Base-by-base conservation (phyloP, 2,329 filamentous ascomycete genomes). In the Fusarium humuli region DNA sequence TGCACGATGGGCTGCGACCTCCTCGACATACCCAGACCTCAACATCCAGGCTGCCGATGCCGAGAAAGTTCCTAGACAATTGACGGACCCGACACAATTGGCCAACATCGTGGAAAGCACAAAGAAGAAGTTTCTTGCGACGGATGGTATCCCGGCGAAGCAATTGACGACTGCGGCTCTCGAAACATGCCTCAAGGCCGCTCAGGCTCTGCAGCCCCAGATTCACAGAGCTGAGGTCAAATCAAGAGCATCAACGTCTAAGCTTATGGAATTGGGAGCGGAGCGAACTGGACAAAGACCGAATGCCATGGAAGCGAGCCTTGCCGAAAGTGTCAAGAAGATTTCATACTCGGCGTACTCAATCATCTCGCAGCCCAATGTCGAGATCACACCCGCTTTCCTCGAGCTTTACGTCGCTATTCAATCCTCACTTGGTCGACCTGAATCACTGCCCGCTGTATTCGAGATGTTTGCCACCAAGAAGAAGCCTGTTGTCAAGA, bases 401-500 rank as follows among this genome's bases (percentile, higher is more conserved):
- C 87, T 98, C 41, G 84, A 87, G 61, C 80, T 87, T 72, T 98
- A 98, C 79, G 90, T 97, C 67, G 85, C 88, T 40, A 88, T 93
- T 46, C 94, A 97, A 78, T 85, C 90, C 29, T 85, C 90, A 13
- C 87, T 98, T 45, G 87, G 89, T 66, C 89, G 87, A 60, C 90
- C 94, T 5, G 88, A 93, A 70, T 90, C 92, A 46, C 88, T 98
- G 67, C 94, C 95, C 9, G 87, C 91, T 64, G 88, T 94, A 44
- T 91, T 99, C 76, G 83, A 90, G 59, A 85, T 98, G 56, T 98
- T 95, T 78, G 93, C 93, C 50, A 88, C 88, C 73, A 99, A 98
- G 80, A 91, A 93, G 12, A 83, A 90, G 67, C 92, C 94, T 4
- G 81, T 86, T 53, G 83, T 88, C 73, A 84, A 85, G 53, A 85